Evolutionary conservation across 768 basidiomycete species (phyloP).

Genomic region (Suillus plorans): DNA sequence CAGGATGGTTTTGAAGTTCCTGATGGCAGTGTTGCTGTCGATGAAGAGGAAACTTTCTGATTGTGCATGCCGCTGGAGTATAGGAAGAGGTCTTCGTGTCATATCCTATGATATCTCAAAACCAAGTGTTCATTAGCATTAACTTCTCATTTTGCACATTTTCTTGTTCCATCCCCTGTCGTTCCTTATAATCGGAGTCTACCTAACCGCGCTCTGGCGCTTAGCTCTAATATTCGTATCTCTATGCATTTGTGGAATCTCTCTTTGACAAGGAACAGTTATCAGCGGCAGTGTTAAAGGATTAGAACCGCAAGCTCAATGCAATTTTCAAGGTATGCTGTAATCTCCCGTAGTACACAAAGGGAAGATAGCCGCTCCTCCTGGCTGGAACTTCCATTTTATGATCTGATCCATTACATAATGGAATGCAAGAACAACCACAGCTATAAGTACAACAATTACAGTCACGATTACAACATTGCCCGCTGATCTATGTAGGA

Average conservation of each 20-base stretch:
- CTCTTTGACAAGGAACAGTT: not conserved
- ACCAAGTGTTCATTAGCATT: conserved; percentile 16
- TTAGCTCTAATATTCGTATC: conserved; percentile 27
- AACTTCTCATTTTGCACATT: conserved; percentile 2
- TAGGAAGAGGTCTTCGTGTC: conserved; percentile 11
- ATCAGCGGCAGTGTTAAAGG: not conserved
- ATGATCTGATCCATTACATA: not conserved
- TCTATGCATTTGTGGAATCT: conserved; percentile 24
- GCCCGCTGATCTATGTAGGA: not conserved
- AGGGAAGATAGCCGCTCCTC: not conserved
- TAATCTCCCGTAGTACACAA: not conserved
- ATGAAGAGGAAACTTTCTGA: conserved; percentile 84
- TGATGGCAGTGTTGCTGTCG: conserved; percentile 52
- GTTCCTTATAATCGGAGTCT: conserved; percentile 16
- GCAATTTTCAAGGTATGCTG: not conserved
- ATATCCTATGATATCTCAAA: conserved; percentile 15
- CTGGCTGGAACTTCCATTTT: not conserved
- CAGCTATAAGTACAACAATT: not conserved
- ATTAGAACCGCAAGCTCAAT: not conserved
- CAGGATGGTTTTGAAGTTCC: conserved; percentile 96
- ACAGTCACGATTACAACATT: not conserved
- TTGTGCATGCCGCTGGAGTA: conserved; percentile 16
- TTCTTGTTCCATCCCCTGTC: conserved; percentile 8
- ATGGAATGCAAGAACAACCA: not conserved
- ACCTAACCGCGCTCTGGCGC: no score